These are phyloP conservation scores for Carnegiea gigantea DNA, from an alignment of 179 eudicot genomes.

Conservation along the genomic window DNA sequence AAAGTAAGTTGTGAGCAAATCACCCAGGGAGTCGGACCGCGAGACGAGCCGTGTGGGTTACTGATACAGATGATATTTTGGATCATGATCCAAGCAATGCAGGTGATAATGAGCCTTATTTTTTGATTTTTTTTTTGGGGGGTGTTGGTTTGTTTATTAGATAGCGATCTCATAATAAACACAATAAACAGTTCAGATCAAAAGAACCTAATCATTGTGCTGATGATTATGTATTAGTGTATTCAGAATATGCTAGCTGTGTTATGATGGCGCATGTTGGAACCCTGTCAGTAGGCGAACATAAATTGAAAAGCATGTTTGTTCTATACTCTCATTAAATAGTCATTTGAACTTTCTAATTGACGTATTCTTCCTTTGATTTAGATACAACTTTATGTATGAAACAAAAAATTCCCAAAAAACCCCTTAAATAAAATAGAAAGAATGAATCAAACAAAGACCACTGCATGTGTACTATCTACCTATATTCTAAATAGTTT, in stretches of 20 bases:
- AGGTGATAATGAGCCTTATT: no score
- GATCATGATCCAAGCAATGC: no score
- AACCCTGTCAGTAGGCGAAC: neutral
- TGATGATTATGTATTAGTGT: neutral
- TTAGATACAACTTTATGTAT: constrained; percentile 25
- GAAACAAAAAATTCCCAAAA: constrained; percentile 2
- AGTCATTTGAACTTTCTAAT: neutral
- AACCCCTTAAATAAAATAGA: constrained; percentile 11
- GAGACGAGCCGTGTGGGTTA: no score
- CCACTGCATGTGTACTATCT: neutral
- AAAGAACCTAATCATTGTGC: neutral
- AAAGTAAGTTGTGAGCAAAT: no score
- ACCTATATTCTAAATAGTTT: constrained; percentile 19
- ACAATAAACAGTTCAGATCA: no score
- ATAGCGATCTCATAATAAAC: neutral
- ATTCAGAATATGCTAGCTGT: constrained; percentile 1
- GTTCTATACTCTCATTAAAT: neutral
- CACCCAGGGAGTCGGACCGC: no score
- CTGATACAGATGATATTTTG: no score
- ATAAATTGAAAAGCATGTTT: neutral
- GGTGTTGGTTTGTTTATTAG: neutral
- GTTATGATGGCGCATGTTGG: neutral
- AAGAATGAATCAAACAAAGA: constrained; percentile 26
- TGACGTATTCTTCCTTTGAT: constrained; percentile 15
- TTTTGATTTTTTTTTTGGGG: neutral